Evolutionary conservation across 345 rosid species (phyloP), one percentile per base, ranked within the genome.

Genomic region (Trapa incisa): DNA sequence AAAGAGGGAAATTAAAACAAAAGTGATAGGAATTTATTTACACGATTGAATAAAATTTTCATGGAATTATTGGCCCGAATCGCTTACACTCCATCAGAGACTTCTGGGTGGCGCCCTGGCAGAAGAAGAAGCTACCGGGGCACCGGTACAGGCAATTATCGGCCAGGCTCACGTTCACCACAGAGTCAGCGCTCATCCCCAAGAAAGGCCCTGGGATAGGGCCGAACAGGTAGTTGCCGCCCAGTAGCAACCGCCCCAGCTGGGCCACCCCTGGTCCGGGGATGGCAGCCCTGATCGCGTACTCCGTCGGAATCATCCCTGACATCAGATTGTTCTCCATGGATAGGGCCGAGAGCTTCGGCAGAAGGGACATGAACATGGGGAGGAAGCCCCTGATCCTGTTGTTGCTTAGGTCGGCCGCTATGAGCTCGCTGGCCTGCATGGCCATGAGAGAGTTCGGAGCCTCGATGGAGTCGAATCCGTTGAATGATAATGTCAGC

Each of bases 201-300:
- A 89, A 66, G 13, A 92, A 76, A n/a, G 80, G 78, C 35, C 78
- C 73, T 13, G 98, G 96, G 1, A 92, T 85, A 3, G 85, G 80
- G 33, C 98, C 98, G 67, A 77, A 84, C 71, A 92, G 65, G 77
- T 84, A 92, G 74, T 92, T 92, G 33, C 96, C 96, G 1, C 96
- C 98, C 5, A 92, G 81, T n/a, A 92, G 71, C 0, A 92, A 80
- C 78, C 98, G 83, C 50, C 70, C 81, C 62, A 92, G 86, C 56
- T 77, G 84, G 56, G 88, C 61, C 37, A 82, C 60, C 15, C 85
- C 82, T 61, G 80, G 54, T 63, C 77, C 89, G 0, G 89, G 80
- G 2, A 17, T 36, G 36, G 41, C 80, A 1, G 85, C 72, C 70
- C 67, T 81, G 54, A 74, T 48, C 35, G 82, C 85, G 69, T 72